Percentiles rank a stretch among this genome's conserved stretches.
Conservation (phyloP, 139 green algal species). For the Parachlorella kessleri region DNA sequence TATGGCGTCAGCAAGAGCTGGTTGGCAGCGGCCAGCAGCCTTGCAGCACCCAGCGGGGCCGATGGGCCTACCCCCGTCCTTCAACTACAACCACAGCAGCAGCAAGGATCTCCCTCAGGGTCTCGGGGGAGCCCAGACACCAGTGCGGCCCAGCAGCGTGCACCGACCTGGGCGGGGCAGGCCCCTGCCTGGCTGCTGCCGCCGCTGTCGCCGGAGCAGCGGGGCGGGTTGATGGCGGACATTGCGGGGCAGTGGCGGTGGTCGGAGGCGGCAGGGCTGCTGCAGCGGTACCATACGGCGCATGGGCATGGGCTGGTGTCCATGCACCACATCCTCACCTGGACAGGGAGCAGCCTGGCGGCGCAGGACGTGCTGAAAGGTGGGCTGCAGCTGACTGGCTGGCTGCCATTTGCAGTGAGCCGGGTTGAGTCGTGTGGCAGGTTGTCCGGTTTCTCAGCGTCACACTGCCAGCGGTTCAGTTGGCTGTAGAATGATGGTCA, state of each 20-base stretch:
- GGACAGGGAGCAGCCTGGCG: constrained; percentile 23
- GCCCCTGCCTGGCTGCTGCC: not conserved
- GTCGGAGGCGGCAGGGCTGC: constrained; percentile 13
- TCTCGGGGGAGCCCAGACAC: too few species aligned
- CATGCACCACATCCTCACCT: constrained; percentile 24
- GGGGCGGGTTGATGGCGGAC: constrained; percentile 3
- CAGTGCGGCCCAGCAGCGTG: too few species aligned
- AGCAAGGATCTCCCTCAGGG: too few species aligned
- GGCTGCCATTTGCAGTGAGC: not conserved
- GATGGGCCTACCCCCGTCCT: too few species aligned
- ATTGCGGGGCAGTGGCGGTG: constrained; percentile 7
- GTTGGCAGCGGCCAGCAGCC: constrained; percentile 18
- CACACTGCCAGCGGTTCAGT: too few species aligned
- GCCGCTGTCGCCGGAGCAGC: constrained; percentile 19
- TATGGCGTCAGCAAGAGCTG: not conserved
- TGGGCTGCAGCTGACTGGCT: not conserved
- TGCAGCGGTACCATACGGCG: constrained; percentile 12
- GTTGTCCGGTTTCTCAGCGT: too few species aligned
- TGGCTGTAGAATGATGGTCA: too few species aligned
- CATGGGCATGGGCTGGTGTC: constrained; percentile 22
- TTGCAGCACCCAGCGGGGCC: not conserved
- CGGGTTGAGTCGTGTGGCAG: too few species aligned
- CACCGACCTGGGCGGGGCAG: not conserved
- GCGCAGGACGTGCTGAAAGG: constrained; percentile 33
- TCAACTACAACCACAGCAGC: too few species aligned